These are phyloP conservation scores for Vanderwaltozyma yarrowii DNA, from an alignment of 805 yeast genomes.

Conservation along the genomic window DNA sequence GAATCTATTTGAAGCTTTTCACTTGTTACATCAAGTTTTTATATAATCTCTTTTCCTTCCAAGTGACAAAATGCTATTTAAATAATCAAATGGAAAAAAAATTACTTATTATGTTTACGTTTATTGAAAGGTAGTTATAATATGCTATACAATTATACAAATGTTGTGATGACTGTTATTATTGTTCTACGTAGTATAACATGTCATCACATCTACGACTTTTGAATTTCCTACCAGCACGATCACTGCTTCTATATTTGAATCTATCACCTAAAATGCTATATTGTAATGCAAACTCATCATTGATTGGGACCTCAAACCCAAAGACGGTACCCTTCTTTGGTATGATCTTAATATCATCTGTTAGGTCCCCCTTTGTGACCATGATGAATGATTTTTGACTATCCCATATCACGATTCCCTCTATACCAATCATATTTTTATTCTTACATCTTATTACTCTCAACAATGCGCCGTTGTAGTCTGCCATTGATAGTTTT, in stretches of 20 bases:
- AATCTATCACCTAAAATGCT: constrained; percentile 72
- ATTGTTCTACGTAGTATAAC: constrained; percentile 17
- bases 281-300: constrained; percentile 40
- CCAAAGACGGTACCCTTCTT: constrained; percentile 59
- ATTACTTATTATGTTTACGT: too few species aligned
- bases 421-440: constrained; percentile 49
- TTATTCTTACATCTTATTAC: constrained; percentile 50
- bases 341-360: constrained; percentile 57
- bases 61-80: too few species aligned
- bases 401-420: constrained; percentile 80
- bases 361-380: constrained; percentile 32
- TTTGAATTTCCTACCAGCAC: constrained; percentile 80
- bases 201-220: constrained; percentile 61
- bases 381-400: constrained; percentile 59
- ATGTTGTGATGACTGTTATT: too few species aligned
- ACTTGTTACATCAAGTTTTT: too few species aligned
- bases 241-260: constrained; percentile 62
- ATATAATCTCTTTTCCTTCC: too few species aligned
- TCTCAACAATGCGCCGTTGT: constrained; percentile 59
- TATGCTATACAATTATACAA: too few species aligned
- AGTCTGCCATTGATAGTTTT: constrained; percentile 67
- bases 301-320: constrained; percentile 35
- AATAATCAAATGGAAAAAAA: too few species aligned
- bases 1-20: too few species aligned
- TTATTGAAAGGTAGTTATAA: too few species aligned